Evolutionary conservation across 1,284 basidiomycete genomes (phyloP).

Genomic region (Puccinia horiana): DNA sequence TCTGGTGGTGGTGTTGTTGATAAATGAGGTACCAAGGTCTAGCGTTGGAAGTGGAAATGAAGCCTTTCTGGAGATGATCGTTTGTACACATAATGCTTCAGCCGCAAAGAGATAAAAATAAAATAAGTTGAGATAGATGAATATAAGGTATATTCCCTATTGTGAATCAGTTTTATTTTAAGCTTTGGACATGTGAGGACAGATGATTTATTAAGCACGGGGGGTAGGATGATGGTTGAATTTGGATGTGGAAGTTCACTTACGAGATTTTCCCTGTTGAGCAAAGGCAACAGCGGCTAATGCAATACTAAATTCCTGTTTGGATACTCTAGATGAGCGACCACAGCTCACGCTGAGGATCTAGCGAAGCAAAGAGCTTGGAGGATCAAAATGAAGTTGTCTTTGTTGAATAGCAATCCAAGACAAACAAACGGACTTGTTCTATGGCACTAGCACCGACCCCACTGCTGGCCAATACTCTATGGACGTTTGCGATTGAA

Average conservation of each 20-base stretch:
- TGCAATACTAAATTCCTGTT: conserved; percentile 82
- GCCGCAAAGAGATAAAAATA: neutral
- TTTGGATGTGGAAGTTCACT: neutral
- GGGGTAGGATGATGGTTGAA: neutral
- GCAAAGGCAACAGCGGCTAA: conserved; percentile 80
- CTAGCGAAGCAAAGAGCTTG: conserved; percentile 60
- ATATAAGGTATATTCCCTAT: neutral
- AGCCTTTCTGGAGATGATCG: conserved; percentile 29
- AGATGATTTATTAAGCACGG: neutral
- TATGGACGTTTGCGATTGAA: conserved; percentile 76
- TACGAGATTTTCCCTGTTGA: conserved; percentile 69
- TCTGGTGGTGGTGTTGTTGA: neutral
- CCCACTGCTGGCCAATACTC: conserved; percentile 72
- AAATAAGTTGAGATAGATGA: neutral
- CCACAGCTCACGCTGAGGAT: conserved; percentile 76
- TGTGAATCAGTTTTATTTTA: neutral
- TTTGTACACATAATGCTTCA: conserved; percentile 31
- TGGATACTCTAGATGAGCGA: conserved; percentile 70
- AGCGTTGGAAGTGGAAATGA: conserved; percentile 41
- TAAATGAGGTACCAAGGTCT: conserved; percentile 24
- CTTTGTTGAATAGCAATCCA: neutral
- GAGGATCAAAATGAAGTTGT: conserved; percentile 16
- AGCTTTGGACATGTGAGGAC: neutral
- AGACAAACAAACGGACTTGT: conserved; percentile 63
- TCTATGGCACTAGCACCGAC: conserved; percentile 79